Percentiles rank a stretch among this genome's conserved stretches.
Evolutionary conservation across 495 filamentous ascomycete genomes (phyloP).

Genomic region (Aspergillus saccharolyticus): DNA sequence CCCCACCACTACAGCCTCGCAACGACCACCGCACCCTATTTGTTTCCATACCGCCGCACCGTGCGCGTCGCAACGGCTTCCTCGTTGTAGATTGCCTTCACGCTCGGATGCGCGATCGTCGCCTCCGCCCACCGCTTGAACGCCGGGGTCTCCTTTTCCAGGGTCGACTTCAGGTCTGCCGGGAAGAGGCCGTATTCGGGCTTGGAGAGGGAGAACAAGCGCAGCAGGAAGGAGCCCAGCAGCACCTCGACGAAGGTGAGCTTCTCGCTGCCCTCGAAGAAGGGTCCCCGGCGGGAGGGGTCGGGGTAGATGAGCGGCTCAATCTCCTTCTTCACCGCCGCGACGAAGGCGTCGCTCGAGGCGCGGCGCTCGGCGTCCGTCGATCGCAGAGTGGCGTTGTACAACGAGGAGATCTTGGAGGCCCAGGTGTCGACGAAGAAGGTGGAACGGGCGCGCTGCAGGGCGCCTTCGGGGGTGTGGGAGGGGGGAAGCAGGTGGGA

Average conservation of each 20-base stretch:
- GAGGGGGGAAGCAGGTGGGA: conserved; percentile 43
- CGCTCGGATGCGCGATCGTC: conserved; percentile 58
- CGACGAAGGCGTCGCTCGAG: conserved; percentile 35
- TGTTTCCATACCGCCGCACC: conserved; percentile 16
- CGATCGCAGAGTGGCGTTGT: conserved; percentile 39
- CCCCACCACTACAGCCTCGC: not conserved
- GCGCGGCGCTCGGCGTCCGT: conserved; percentile 35
- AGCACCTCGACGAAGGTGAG: conserved; percentile 77
- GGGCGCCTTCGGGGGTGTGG: conserved; percentile 32
- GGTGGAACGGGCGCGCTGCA: conserved; percentile 60
- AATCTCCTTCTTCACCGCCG: conserved; percentile 63
- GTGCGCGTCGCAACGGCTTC: conserved; percentile 16
- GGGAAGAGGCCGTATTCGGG: conserved; percentile 48
- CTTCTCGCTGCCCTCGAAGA: conserved; percentile 74
- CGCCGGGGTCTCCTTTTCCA: conserved; percentile 54
- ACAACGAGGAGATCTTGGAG: conserved; percentile 50
- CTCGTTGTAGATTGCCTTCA: conserved; percentile 60
- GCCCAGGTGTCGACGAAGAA: conserved; percentile 77
- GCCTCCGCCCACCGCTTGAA: conserved; percentile 65
- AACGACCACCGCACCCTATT: not conserved
- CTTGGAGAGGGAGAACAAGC: conserved; percentile 48
- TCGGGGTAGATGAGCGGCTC: conserved; percentile 56
- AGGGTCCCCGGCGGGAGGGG: conserved; percentile 55
- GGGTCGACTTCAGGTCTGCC: conserved; percentile 36
- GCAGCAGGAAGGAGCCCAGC: conserved; percentile 63